A percentile compares a stretch with the other conserved stretches of the same genome.
These are phyloP conservation scores for Sclerotinia borealis DNA, from an alignment of 2,329 filamentous ascomycete species.

Conservation along the genomic window DNA sequence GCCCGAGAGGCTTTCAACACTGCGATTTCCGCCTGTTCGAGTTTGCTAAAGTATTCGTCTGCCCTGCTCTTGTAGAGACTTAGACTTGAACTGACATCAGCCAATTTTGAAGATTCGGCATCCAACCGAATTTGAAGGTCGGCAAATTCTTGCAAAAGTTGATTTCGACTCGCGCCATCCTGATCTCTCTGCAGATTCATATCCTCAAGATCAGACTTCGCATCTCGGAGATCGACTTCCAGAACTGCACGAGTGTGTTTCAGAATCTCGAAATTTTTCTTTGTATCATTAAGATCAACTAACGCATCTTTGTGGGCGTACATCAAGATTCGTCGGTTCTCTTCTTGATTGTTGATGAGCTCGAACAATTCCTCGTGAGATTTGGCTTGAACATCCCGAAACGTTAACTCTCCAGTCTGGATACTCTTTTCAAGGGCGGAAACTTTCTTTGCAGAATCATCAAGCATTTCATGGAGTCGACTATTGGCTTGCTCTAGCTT, in stretches of 20 bases:
- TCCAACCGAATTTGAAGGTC: constrained; percentile 92
- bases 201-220: constrained; percentile 77
- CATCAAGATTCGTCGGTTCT: constrained; percentile 74
- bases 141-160: constrained; percentile 85
- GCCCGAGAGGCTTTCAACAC: constrained; percentile 88
- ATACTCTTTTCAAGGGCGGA: constrained; percentile 83
- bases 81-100: constrained; percentile 78
- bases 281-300: constrained; percentile 78
- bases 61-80: constrained; percentile 85
- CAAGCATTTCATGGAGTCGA: constrained; percentile 86
- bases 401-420: constrained; percentile 76
- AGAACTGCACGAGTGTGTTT: constrained; percentile 72
- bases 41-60: constrained; percentile 94
- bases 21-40: constrained; percentile 93
- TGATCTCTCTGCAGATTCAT: constrained; percentile 74
- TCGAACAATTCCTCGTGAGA: constrained; percentile 94
- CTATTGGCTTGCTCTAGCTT: constrained; percentile 91
- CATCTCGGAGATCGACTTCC: constrained; percentile 83
- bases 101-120: constrained; percentile 76
- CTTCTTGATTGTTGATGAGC: constrained; percentile 86
- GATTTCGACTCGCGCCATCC: constrained; percentile 78
- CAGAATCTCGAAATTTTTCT: constrained; percentile 78
- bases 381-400: constrained; percentile 86
- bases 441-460: constrained; percentile 89
- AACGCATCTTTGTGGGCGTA: constrained; percentile 82